phyloP scores from a whole-genome alignment of 2,329 filamentous ascomycete genomes.

The Seiridium unicorne region DNA sequence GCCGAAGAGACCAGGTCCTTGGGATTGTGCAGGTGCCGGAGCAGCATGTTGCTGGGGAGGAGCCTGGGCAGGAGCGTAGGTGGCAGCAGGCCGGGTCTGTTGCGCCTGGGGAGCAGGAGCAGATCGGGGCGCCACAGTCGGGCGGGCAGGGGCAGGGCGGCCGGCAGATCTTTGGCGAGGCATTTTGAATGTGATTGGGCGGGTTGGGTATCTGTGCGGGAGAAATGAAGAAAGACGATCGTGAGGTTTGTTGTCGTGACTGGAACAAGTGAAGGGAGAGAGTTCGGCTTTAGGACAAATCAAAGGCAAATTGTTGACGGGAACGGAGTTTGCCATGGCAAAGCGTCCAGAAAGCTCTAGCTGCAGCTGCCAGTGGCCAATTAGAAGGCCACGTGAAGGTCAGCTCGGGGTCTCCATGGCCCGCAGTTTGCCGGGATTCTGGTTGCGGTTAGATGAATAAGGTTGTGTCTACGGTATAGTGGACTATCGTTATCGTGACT shows the following conservation, averaged over 20 bases:
- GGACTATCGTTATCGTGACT: slow-evolving; percentile 5
- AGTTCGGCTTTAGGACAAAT: neutral
- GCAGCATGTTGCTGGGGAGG: slow-evolving; percentile 49
- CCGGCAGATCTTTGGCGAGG: slow-evolving; percentile 73
- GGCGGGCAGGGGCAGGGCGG: slow-evolving; percentile 56
- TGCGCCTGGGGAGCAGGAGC: slow-evolving; percentile 49
- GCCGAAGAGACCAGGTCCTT: slow-evolving; percentile 84
- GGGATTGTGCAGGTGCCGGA: slow-evolving; percentile 49
- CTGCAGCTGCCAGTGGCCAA: slow-evolving; percentile 4
- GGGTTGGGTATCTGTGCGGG: neutral
- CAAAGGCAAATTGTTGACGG: neutral
- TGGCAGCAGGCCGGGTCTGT: slow-evolving; percentile 69
- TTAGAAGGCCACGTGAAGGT: slow-evolving; percentile 1
- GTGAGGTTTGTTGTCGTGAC: neutral
- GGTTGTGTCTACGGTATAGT: neutral
- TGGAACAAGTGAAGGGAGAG: neutral
- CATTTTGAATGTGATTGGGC: slow-evolving; percentile 49
- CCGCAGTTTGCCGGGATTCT: neutral
- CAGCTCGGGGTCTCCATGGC: neutral
- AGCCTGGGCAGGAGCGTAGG: slow-evolving; percentile 51
- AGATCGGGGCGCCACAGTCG: slow-evolving; percentile 59
- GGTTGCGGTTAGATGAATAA: neutral
- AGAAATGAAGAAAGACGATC: neutral
- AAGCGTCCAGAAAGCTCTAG: slow-evolving; percentile 7
- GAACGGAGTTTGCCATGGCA: neutral